phyloP scores from a whole-genome alignment of 768 basidiomycete species.

The Suillus paluster region DNA sequence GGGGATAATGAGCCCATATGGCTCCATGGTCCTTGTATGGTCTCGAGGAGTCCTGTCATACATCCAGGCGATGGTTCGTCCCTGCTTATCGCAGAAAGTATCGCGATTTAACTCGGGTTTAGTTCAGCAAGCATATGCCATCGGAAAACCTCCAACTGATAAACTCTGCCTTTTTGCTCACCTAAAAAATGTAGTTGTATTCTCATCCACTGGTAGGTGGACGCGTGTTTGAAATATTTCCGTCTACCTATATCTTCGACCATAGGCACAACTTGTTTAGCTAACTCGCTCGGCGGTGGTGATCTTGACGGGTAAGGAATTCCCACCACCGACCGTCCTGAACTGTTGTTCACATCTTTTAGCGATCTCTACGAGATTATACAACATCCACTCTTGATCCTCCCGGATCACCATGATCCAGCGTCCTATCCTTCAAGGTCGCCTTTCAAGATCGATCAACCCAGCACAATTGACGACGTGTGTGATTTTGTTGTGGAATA shows the following conservation, averaged over 20 bases:
- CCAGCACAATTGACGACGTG: constrained; percentile 68
- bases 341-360: constrained; percentile 1
- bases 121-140: constrained; percentile 75
- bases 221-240: not conserved
- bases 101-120: constrained; percentile 10
- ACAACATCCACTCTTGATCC: constrained; percentile 56
- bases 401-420: constrained; percentile 51
- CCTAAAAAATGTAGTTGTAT: constrained; percentile 73
- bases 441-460: constrained; percentile 44
- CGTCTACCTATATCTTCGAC: not conserved
- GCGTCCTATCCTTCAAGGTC: constrained; percentile 51
- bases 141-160: constrained; percentile 67
- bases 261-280: constrained; percentile 61
- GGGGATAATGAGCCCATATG: constrained; percentile 54
- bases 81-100: not conserved
- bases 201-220: constrained; percentile 60
- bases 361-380: constrained; percentile 75
- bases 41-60: constrained; percentile 74
- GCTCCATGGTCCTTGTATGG: constrained; percentile 62
- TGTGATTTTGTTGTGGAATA: constrained; percentile 85
- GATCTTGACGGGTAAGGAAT: constrained; percentile 77
- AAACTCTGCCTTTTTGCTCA: constrained; percentile 60
- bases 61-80: constrained; percentile 74
- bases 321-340: not conserved
- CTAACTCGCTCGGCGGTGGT: constrained; percentile 74